phyloP scores from a whole-genome alignment of 345 rosid genomes.

The rapeseed (Brassica napus) region DNA sequence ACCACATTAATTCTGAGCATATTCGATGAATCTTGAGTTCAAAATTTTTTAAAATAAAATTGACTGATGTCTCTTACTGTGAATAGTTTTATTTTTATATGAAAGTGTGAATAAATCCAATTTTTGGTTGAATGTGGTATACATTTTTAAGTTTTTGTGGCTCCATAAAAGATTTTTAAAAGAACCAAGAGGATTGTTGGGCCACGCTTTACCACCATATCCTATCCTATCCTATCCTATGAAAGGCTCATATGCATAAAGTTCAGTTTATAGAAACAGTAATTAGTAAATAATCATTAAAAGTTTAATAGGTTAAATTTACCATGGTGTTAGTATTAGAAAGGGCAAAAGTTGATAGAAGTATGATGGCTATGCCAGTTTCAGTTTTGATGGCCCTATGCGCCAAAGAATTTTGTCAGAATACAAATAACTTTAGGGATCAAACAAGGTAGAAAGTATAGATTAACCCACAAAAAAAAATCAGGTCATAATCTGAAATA shows the following conservation, averaged over 20 bases:
- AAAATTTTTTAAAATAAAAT: not conserved
- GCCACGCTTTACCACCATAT: not conserved
- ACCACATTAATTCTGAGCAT: constrained; percentile 1
- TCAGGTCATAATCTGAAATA: not conserved
- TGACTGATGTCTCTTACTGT: not conserved
- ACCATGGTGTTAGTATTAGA: not conserved
- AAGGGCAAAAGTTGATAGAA: not conserved
- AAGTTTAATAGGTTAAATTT: not conserved
- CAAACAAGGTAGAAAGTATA: not conserved
- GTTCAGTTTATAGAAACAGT: not conserved
- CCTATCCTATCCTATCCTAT: not conserved
- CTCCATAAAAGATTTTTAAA: not conserved
- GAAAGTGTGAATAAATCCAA: not conserved
- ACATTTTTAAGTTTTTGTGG: not conserved
- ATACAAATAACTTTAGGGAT: not conserved
- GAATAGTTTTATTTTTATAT: not conserved
- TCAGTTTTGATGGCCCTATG: not conserved
- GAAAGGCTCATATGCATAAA: not conserved
- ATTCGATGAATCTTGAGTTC: constrained; percentile 27
- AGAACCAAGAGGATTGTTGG: not conserved
- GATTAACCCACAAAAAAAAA: not conserved
- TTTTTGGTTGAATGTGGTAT: not conserved
- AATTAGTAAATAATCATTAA: not conserved
- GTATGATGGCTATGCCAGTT: not conserved
- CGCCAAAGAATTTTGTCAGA: not conserved